phyloP scores from a whole-genome alignment of 2,329 filamentous ascomycete species.

The Talaromyces sp. region DNA sequence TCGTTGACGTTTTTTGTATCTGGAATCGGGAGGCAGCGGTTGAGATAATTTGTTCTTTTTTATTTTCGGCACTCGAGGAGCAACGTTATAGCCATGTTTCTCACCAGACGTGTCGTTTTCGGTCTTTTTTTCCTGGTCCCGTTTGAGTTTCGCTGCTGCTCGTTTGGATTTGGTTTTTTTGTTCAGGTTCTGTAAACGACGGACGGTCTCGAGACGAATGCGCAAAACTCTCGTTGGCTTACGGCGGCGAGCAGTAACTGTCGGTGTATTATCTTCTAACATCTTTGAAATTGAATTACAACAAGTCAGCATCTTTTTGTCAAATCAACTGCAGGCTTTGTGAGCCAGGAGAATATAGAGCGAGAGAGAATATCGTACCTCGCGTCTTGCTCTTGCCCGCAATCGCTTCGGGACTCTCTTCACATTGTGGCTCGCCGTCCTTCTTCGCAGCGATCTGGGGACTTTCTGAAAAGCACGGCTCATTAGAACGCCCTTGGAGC shows the following conservation, averaged over 20 bases:
- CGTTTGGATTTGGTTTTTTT: slow-evolving; percentile 37
- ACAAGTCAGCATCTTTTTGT: not conserved
- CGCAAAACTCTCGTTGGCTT: slow-evolving; percentile 42
- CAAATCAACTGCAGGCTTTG: not conserved
- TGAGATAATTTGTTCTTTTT: slow-evolving; percentile 65
- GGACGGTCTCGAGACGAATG: slow-evolving; percentile 67
- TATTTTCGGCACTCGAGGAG: slow-evolving; percentile 55
- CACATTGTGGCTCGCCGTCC: slow-evolving; percentile 92
- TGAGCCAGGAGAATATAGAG: not conserved
- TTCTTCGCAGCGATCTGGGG: slow-evolving; percentile 72
- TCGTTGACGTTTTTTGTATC: slow-evolving; percentile 78
- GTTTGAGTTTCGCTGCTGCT: slow-evolving; percentile 39
- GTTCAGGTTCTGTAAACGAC: slow-evolving; percentile 60
- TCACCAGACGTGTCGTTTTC: slow-evolving; percentile 18
- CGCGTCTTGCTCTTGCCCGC: slow-evolving; percentile 60
- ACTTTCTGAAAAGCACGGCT: slow-evolving; percentile 86
- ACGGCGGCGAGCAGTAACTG: slow-evolving; percentile 54
- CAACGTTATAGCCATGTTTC: slow-evolving; percentile 29
- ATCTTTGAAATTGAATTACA: slow-evolving; percentile 51
- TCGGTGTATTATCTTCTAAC: slow-evolving; percentile 84
- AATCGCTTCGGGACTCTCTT: slow-evolving; percentile 80
- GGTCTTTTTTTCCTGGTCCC: slow-evolving; percentile 23
- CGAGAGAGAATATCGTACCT: slow-evolving; percentile 35
- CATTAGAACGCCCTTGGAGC: slow-evolving; percentile 58
- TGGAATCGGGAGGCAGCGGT: slow-evolving; percentile 57